Evolutionary conservation across 805 yeast species (phyloP).

Genomic region (Saccharomycopsis lassenensis): DNA sequence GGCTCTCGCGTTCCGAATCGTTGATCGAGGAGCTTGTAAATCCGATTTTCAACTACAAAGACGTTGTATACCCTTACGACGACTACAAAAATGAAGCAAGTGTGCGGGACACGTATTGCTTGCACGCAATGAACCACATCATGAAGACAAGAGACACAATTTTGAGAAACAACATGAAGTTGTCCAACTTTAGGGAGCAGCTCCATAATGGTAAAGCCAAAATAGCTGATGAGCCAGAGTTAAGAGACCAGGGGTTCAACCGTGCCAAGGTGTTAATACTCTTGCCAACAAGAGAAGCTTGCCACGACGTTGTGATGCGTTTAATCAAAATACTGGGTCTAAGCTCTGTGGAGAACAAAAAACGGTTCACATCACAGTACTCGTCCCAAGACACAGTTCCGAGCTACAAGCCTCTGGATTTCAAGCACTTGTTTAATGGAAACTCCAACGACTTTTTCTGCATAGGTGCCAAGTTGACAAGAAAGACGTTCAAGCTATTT

Average conservation of each 20-base stretch:
- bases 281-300: slow-evolving; percentile 74
- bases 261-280: slow-evolving; percentile 80
- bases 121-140: slow-evolving; percentile 76
- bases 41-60: slow-evolving; percentile 64
- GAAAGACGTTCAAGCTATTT: slow-evolving; percentile 77
- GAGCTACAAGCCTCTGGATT: slow-evolving; percentile 68
- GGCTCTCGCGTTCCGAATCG: slow-evolving; percentile 24
- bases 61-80: slow-evolving; percentile 50
- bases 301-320: slow-evolving; percentile 55
- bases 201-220: slow-evolving; percentile 13
- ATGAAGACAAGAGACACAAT: slow-evolving; percentile 81
- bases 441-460: slow-evolving; percentile 88
- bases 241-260: slow-evolving; percentile 90
- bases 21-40: slow-evolving; percentile 37
- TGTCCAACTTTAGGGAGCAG: slow-evolving; percentile 33
- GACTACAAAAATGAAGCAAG: slow-evolving; percentile 36
- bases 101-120: slow-evolving; percentile 50
- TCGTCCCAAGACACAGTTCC: slow-evolving; percentile 31
- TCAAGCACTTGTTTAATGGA: slow-evolving; percentile 70
- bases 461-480: slow-evolving; percentile 80
- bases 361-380: slow-evolving; percentile 65
- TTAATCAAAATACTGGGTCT: slow-evolving; percentile 54
- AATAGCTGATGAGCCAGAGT: slow-evolving; percentile 37
- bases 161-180: slow-evolving; percentile 58
- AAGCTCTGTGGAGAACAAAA: slow-evolving; percentile 70